Conservation (phyloP, 495 filamentous ascomycete genomes). For the Diplogelasinospora grovesii region DNA sequence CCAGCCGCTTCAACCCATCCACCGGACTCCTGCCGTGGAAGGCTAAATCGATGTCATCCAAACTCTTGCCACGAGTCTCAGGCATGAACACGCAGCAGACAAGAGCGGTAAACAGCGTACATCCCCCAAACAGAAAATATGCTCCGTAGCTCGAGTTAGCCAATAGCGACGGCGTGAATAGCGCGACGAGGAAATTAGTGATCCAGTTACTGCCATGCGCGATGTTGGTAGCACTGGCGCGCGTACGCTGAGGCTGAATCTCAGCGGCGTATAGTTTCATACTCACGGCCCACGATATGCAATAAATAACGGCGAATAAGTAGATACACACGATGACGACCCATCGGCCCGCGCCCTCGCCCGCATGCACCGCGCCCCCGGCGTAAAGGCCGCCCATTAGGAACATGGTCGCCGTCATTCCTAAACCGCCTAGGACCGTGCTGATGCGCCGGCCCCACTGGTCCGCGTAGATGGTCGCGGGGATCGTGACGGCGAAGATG, state of each 20-base stretch:
- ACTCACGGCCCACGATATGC: slow-evolving; percentile 45
- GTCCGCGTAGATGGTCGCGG: slow-evolving; percentile 50
- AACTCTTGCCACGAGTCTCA: slow-evolving; percentile 51
- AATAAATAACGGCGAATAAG: slow-evolving; percentile 31
- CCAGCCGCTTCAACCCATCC: neutral
- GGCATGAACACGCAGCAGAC: slow-evolving; percentile 53
- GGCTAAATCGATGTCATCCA: slow-evolving; percentile 50
- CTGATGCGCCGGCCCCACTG: slow-evolving; percentile 55
- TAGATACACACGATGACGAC: slow-evolving; percentile 49
- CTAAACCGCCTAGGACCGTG: slow-evolving; percentile 48
- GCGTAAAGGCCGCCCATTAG: slow-evolving; percentile 43
- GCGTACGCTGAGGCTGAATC: slow-evolving; percentile 49
- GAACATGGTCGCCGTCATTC: slow-evolving; percentile 30
- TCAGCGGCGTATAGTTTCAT: slow-evolving; percentile 50
- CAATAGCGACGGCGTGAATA: slow-evolving; percentile 58
- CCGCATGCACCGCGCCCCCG: slow-evolving; percentile 36
- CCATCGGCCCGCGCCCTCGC: slow-evolving; percentile 44
- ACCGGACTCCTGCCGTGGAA: neutral
- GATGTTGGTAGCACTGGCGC: slow-evolving; percentile 46
- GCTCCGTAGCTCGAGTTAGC: slow-evolving; percentile 47
- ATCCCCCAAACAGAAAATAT: slow-evolving; percentile 55
- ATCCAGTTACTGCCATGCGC: slow-evolving; percentile 48
- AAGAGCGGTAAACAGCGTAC: slow-evolving; percentile 40
- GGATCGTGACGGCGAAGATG: slow-evolving; percentile 43
- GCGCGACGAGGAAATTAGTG: slow-evolving; percentile 56